phyloP scores from a whole-genome alignment of 2,329 filamentous ascomycete genomes.

The Nothomitra cinnamomea region DNA sequence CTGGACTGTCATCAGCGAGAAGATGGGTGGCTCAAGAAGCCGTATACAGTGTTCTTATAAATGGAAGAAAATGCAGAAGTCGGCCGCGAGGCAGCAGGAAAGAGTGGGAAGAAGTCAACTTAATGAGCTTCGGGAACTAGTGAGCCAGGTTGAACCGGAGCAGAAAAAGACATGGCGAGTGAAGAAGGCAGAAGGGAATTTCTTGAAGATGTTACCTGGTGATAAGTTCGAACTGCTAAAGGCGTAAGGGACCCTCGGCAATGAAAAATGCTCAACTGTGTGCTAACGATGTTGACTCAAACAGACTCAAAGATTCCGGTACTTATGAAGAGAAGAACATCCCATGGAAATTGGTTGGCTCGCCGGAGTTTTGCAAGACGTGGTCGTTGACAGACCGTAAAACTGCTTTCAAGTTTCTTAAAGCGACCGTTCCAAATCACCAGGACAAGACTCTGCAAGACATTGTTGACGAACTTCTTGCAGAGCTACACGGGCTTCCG shows the following conservation, averaged over 20 bases:
- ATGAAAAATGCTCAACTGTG: not conserved
- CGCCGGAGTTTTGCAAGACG: conserved; percentile 24
- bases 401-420: conserved; percentile 16
- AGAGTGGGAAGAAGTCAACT: conserved; percentile 24
- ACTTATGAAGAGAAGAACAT: conserved; percentile 30
- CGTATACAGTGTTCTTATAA: conserved; percentile 52
- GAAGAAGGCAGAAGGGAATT: conserved; percentile 11
- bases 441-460: conserved; percentile 17
- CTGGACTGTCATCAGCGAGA: conserved; percentile 46
- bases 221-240: conserved; percentile 25
- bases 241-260: conserved; percentile 19
- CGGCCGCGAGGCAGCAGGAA: conserved; percentile 17
- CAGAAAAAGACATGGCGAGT: conserved; percentile 10
- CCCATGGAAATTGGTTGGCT: conserved; percentile 30
- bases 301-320: conserved; percentile 15
- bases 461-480: conserved; percentile 8
- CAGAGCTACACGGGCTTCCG: conserved; percentile 4
- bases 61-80: conserved; percentile 37
- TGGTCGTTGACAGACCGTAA: conserved; percentile 19
- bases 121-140: conserved; percentile 13
- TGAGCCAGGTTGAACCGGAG: conserved; percentile 6
- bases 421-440: conserved; percentile 13
- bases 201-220: conserved; percentile 22
- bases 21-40: conserved; percentile 43
- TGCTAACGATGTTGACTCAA: conserved; percentile 25